Evolutionary conservation across 768 basidiomycete species (phyloP), one percentile per base, ranked within the genome.

Genomic region (Trametes cinnabarina): DNA sequence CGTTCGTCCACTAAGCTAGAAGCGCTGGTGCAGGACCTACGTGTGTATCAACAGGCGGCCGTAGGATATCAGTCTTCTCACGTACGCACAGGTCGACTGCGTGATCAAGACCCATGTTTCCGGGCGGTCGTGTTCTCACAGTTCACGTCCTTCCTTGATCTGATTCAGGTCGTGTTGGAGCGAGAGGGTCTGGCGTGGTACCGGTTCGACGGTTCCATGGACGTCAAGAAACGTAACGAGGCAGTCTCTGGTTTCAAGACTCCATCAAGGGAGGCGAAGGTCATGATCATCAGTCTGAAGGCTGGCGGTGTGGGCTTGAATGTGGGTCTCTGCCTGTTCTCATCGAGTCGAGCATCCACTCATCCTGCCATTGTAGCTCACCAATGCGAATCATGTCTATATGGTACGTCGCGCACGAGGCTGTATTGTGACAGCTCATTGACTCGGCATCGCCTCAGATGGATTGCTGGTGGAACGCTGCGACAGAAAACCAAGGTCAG

Each of bases 381-480:
- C 92, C 23, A 81, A 77, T 12, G 92, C 92, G 7, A 91, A 93
- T 66, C 79, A 92, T 71, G 92, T 93, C 11, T 93, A 89, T 68
- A 90, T 94, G 90, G 90, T 88, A 63, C 58, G 76, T 66, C 3
- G 22, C 20, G 28, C 11, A 43, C 15, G 2, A 23, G 10, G 40
- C 19, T 17, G 23, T 8, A 26, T 8, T 22, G n/a, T n/a, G n/a
- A n/a, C n/a, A n/a, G n/a, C n/a, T n/a, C n/a, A n/a, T 2, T 2
- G 61, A 42, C 1, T 55, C 35, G 14, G 11, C 34, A 23, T 35
- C 25, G 11, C 32, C 37, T 14, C 55, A 92, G 90, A 93, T 93
- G 90, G 91, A 92, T 66, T 93, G 90, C 63, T 92, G 91, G 91
- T 93, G 91, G 91, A 93, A 92, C 68, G 82, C 88, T 4, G 90